These are phyloP conservation scores for Lyophyllum shimeji DNA, from an alignment of 768 basidiomycete genomes.

Conservation along the genomic window DNA sequence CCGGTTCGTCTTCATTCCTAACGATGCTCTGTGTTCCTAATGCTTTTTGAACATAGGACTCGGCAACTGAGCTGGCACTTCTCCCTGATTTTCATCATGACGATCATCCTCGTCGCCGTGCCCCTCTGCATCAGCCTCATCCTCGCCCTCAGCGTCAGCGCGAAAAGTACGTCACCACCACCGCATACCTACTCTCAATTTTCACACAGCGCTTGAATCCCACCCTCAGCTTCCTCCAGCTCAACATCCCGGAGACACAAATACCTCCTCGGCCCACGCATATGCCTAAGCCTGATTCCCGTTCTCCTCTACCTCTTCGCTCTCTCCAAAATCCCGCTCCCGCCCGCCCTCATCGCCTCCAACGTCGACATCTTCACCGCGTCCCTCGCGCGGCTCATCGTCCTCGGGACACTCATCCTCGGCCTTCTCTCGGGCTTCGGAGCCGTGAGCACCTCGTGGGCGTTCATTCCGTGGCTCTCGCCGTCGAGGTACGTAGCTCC, in stretches of 20 bases:
- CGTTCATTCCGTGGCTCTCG: slow-evolving; percentile 46
- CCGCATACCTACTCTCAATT: neutral
- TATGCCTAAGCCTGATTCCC: slow-evolving; percentile 47
- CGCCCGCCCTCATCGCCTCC: slow-evolving; percentile 40
- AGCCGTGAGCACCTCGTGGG: slow-evolving; percentile 68
- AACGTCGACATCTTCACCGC: slow-evolving; percentile 46
- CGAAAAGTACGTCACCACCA: slow-evolving; percentile 21
- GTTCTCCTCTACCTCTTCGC: slow-evolving; percentile 56
- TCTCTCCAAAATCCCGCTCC: slow-evolving; percentile 70
- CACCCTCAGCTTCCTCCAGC: neutral
- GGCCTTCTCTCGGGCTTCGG: slow-evolving; percentile 81
- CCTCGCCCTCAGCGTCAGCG: slow-evolving; percentile 40
- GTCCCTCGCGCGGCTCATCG: slow-evolving; percentile 62
- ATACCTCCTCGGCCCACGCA: slow-evolving; percentile 29
- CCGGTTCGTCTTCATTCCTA: slow-evolving; percentile 38
- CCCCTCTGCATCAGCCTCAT: slow-evolving; percentile 66
- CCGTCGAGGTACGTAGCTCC: slow-evolving; percentile 26
- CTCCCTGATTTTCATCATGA: slow-evolving; percentile 61
- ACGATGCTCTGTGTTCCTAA: neutral
- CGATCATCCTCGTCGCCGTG: slow-evolving; percentile 61
- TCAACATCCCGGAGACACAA: slow-evolving; percentile 14
- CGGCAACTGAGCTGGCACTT: slow-evolving; percentile 68
- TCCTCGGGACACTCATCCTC: slow-evolving; percentile 77
- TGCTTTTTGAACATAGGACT: slow-evolving; percentile 37
- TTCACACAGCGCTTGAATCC: too few relatives aligned